Evolutionary conservation across 805 yeast genomes (phyloP), one percentile per base, ranked within the genome.

Genomic region (Brettanomyces naardenensis): DNA sequence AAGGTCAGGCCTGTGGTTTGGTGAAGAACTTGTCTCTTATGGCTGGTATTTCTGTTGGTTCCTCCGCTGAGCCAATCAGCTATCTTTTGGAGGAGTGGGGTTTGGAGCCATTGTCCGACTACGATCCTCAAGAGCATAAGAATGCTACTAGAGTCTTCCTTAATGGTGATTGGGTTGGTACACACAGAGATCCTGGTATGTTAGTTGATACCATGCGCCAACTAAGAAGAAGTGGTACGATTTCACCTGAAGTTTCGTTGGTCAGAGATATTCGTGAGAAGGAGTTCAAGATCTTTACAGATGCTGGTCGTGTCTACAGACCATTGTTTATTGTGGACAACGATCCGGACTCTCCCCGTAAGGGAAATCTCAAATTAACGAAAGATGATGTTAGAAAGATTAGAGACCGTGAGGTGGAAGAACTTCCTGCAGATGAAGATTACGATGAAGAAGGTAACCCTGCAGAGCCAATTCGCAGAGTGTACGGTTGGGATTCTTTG

Each of bases 1-100:
- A 92, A 70, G 99, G 99, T 57, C 99, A 92, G 68, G 98, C 99
- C 26, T 92, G 99, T 83, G 99, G 99, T 57, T 72, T 92, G 62
- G 98, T 92, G 39, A 92, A 92, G 69, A 92, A 92, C 64, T 70
- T 92, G 59, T 89, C 97, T 1, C 68, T 92, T 49, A 89, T 92
- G 97, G 78, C 97, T 1, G 88, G 97, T 70, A 88, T 92, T 37
- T 90, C 98, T 20, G 98, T 92, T 46, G 98, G 99, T 61, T 76
- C 95, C 6, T 86, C 94, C n/a, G 86, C 96, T 29, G 95, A 87
- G 58, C 96, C 97, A 26, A 90, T 92, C 56, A 73, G 83, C 45
- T 84, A 84, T 56, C 83, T 89, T 64, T 71, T 92, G 64, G 95
- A 90, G 62, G 98, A 92, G 66, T 92, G 97, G 97, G 99, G 98